Evolutionary conservation across 768 basidiomycete species (phyloP).

Genomic region (Agaricus subrufescens): DNA sequence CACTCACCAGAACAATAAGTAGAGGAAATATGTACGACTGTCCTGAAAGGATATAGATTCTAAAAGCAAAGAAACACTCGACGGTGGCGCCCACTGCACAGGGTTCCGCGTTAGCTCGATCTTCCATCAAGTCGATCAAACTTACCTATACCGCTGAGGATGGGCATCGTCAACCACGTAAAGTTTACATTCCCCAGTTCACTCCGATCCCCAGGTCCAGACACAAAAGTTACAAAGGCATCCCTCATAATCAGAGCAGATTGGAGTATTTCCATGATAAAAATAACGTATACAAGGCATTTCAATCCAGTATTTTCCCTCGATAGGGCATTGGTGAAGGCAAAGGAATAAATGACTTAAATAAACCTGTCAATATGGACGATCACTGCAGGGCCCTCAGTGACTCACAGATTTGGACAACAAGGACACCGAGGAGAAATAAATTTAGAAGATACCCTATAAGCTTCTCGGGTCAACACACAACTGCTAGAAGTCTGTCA

Average conservation of each 20-base stretch:
- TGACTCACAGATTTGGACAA: slow-evolving; percentile 29
- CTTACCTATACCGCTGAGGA: slow-evolving; percentile 21
- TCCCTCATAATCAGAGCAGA: slow-evolving; percentile 21
- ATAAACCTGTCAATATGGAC: background rate
- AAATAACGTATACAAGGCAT: slow-evolving; percentile 19
- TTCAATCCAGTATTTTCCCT: slow-evolving; percentile 23
- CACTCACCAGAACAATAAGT: background rate
- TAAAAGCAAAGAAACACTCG: slow-evolving; percentile 1
- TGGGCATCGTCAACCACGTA: slow-evolving; percentile 24
- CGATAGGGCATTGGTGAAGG: slow-evolving; percentile 18
- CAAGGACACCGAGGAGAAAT: slow-evolving; percentile 24
- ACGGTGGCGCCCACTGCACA: slow-evolving; percentile 1
- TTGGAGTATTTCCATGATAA: slow-evolving; percentile 24
- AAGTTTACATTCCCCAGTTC: slow-evolving; percentile 15
- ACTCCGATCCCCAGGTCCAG: slow-evolving; percentile 20
- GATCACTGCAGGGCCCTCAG: background rate
- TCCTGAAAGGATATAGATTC: slow-evolving; percentile 1
- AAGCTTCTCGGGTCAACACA: slow-evolving; percentile 10
- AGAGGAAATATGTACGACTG: background rate
- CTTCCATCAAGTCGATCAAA: no score
- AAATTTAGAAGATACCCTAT: slow-evolving; percentile 23
- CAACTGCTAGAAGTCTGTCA: background rate
- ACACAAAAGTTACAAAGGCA: slow-evolving; percentile 21
- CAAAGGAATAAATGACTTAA: slow-evolving; percentile 26
- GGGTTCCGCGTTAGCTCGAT: no score